Evolutionary conservation across 192 early-diverging fungal genomes (phyloP).

Genomic region (Radiomyces spectabilis): DNA sequence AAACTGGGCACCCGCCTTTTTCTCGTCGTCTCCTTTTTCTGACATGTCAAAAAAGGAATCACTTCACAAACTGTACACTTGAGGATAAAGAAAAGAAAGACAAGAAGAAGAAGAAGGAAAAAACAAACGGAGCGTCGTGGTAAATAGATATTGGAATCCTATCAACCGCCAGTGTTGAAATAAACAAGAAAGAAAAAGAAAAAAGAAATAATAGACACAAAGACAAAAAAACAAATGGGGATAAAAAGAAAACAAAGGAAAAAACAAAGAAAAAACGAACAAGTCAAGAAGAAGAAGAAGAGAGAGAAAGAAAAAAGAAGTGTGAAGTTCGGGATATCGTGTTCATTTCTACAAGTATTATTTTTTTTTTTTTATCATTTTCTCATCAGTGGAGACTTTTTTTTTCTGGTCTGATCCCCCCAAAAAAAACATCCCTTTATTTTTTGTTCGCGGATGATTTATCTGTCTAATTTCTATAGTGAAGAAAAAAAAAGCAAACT

Average conservation of each 20-base stretch:
- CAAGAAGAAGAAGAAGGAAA: background rate
- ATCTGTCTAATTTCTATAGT: too few species aligned
- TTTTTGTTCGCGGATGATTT: too few species aligned
- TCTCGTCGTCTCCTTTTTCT: slow-evolving; percentile 22
- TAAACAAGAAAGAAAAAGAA: background rate
- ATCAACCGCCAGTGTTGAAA: background rate
- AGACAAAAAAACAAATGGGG: background rate
- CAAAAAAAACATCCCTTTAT: too few species aligned
- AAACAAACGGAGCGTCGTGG: background rate
- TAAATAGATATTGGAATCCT: background rate
- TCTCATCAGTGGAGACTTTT: too few species aligned
- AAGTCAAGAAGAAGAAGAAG: background rate
- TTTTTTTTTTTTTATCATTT: background rate
- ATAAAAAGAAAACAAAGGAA: too few species aligned
- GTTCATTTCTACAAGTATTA: background rate
- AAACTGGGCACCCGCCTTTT: slow-evolving; percentile 46
- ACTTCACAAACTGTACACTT: background rate
- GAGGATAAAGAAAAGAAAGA: background rate
- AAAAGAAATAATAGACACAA: background rate
- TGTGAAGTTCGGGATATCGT: too few species aligned
- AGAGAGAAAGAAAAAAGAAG: background rate
- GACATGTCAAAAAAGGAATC: background rate
- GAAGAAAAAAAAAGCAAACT: too few species aligned
- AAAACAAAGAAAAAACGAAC: background rate
- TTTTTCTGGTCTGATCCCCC: too few species aligned